A percentile compares a stretch with the other conserved stretches of the same genome.
Evolutionary conservation across 371 early-diverging fungal species (phyloP).

Genomic region (Chytridium lagenaria): DNA sequence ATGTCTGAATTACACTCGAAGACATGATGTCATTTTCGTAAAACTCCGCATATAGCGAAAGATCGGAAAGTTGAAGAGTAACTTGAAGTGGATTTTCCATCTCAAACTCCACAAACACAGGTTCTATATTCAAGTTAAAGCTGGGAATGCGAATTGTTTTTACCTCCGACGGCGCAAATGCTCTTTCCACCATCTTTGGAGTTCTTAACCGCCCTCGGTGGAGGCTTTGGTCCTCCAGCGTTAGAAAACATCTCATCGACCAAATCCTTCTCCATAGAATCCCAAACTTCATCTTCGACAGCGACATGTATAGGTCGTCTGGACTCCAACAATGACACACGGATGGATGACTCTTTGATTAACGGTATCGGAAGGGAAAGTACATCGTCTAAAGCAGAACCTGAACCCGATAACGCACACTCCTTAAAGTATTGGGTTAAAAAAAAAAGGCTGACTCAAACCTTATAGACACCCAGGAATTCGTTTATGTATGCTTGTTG

Average conservation of each 20-base stretch:
- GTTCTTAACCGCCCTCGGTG: conserved; percentile 24
- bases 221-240: not conserved
- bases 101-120: conserved; percentile 69
- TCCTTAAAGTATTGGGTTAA: not conserved
- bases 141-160: not conserved
- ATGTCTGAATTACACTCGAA: not conserved
- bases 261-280: conserved; percentile 66
- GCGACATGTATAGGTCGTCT: conserved; percentile 51
- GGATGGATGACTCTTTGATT: conserved; percentile 54
- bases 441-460: conserved; percentile 2
- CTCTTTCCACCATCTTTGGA: conserved; percentile 60
- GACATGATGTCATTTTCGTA: not conserved
- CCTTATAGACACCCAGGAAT: conserved; percentile 77
- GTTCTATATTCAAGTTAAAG: conserved; percentile 56
- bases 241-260: conserved; percentile 47
- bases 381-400: conserved; percentile 38
- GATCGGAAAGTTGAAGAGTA: conserved; percentile 61
- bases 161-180: conserved; percentile 75
- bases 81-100: conserved; percentile 71
- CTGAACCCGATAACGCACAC: not conserved
- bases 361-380: conserved; percentile 59
- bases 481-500: conserved; percentile 78
- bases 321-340: conserved; percentile 52
- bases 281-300: conserved; percentile 65
- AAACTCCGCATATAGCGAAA: conserved; percentile 59